A percentile compares a stretch with the other conserved stretches of the same genome.
Conservation (phyloP, 345 rosid species). For the Camelina neglecta region DNA sequence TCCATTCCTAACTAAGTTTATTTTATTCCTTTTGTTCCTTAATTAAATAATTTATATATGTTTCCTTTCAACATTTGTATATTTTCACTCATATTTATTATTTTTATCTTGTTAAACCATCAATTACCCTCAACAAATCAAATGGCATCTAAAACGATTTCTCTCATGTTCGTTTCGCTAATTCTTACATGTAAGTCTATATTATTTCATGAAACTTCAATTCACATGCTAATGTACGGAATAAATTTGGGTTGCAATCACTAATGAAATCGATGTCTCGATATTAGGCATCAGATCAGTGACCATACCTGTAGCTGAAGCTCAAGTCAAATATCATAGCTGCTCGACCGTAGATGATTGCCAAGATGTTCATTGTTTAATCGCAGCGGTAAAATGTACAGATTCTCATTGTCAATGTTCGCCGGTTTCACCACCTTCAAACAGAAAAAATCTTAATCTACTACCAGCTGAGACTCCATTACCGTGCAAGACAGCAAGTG, state of each 20-base stretch:
- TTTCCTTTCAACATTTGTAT: not conserved
- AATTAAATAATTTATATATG: not conserved
- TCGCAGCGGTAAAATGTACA: not conserved
- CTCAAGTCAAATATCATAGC: not conserved
- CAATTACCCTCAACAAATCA: slow-evolving; percentile 6
- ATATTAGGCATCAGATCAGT: slow-evolving; percentile 25
- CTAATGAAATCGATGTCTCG: not conserved
- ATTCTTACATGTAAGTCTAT: slow-evolving; percentile 34
- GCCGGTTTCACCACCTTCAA: not conserved
- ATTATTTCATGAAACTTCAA: slow-evolving; percentile 6
- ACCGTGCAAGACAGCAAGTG: slow-evolving; percentile 24
- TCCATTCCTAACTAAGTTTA: not conserved
- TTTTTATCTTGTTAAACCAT: slow-evolving; percentile 4
- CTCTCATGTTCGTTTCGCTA: slow-evolving; percentile 23
- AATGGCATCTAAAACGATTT: slow-evolving; percentile 30
- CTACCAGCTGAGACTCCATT: slow-evolving; percentile 24
- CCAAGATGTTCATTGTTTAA: slow-evolving; percentile 7
- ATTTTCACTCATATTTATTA: not conserved
- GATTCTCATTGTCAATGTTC: slow-evolving; percentile 3
- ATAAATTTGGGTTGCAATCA: not conserved
- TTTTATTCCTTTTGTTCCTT: not conserved
- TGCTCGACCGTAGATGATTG: slow-evolving; percentile 29
- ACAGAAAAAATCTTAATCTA: slow-evolving; percentile 15
- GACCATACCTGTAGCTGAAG: slow-evolving; percentile 18
- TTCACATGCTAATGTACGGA: not conserved